Conservation (phyloP, 371 early-diverging fungal species). For the Syncephalastrum racemosum region DNA sequence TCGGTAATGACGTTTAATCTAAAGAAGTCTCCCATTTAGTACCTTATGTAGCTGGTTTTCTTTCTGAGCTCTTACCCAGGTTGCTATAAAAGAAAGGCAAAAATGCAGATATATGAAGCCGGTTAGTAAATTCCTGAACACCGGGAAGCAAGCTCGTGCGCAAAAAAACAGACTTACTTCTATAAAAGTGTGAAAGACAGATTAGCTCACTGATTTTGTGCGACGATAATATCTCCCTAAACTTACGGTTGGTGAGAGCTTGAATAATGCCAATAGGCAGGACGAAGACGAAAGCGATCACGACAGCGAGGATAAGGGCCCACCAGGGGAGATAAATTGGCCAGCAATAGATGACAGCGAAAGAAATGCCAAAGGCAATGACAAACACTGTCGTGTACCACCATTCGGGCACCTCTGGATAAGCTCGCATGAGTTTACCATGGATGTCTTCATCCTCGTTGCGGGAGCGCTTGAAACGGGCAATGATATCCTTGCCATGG, state of each 20-base stretch:
- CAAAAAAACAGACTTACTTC: no score
- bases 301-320: conserved; percentile 64
- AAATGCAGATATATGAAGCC: no score
- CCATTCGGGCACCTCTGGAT: conserved; percentile 71
- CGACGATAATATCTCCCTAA: no score
- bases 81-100: conserved; percentile 19
- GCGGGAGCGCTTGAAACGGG: conserved; percentile 58
- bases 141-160: no score
- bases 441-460: conserved; percentile 66
- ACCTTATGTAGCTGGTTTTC: no score
- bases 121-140: no score
- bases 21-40: no score
- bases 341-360: conserved; percentile 53
- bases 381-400: conserved; percentile 67
- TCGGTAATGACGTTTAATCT: conserved; percentile 71
- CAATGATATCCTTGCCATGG: conserved; percentile 63
- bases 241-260: conserved; percentile 60
- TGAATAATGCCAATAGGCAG: conserved; percentile 81
- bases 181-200: no score
- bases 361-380: conserved; percentile 40
- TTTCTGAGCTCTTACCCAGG: conserved; percentile 35
- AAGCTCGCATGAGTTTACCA: conserved; percentile 67
- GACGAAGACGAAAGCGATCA: conserved; percentile 63
- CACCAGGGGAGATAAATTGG: conserved; percentile 68
- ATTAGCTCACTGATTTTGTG: no score